phyloP scores from a whole-genome alignment of 257 asterid species.

The Pogostemon cablin region DNA sequence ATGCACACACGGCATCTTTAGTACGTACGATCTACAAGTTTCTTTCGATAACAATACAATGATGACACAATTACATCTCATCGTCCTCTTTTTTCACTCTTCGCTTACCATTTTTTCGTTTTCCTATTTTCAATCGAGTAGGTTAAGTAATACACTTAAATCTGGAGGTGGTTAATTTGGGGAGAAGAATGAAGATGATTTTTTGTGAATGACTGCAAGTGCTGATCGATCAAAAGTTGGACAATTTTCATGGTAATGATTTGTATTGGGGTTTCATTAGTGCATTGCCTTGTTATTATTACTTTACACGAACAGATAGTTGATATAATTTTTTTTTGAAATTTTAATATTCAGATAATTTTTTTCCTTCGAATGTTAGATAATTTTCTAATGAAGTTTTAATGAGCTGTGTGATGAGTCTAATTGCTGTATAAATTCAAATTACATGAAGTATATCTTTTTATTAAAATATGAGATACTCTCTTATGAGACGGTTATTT shows the following conservation, averaged over 20 bases:
- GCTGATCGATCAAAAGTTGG: conserved; percentile 25
- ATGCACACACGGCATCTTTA: too few relatives aligned
- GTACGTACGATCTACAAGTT: too few relatives aligned
- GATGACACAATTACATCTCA: too few relatives aligned
- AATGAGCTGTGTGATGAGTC: too few relatives aligned
- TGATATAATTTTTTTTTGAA: conserved; percentile 34
- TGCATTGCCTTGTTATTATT: conserved; percentile 37
- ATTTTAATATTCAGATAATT: neutral
- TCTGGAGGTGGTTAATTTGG: conserved; percentile 62
- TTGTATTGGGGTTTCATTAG: conserved; percentile 32
- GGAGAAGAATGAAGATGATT: conserved; percentile 23
- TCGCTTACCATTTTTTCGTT: conserved; percentile 21
- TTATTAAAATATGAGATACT: too few relatives aligned
- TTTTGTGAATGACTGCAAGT: conserved; percentile 25
- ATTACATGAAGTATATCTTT: too few relatives aligned
- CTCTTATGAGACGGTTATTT: too few relatives aligned
- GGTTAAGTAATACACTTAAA: conserved; percentile 88
- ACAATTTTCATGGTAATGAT: conserved; percentile 32
- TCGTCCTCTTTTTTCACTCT: neutral
- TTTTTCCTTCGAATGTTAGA: neutral
- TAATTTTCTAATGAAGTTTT: neutral
- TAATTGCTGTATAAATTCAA: too few relatives aligned
- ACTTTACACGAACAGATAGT: conserved; percentile 33
- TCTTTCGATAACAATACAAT: too few relatives aligned
- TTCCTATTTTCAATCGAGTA: conserved; percentile 27